Evolutionary conservation across 2,329 filamentous ascomycete species (phyloP), one percentile per base, ranked within the genome.

Genomic region (Fusarium algeriense): DNA sequence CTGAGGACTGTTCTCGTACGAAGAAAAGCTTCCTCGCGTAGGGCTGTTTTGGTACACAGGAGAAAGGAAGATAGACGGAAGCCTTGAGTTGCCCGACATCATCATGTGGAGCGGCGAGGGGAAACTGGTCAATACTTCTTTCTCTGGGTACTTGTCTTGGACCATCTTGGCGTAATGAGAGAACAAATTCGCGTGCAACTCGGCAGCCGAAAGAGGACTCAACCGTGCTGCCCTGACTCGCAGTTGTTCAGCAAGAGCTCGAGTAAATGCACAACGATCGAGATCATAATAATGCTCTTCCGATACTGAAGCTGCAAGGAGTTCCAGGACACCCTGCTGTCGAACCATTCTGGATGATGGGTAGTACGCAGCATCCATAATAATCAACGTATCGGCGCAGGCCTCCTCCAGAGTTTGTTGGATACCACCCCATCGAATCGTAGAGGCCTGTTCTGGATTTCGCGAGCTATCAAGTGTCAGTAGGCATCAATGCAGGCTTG

Each of bases 351-450:
- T 85, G 4, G 85, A 84, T 12, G 86, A 86, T 2, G 87, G 86
- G 56, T 86, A 89, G 74, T 88, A 89, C 0, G 86, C 85, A 9
- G 87, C 84, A 76, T 90, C 88, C 86, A 90, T 87, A 37, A 90
- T 80, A 60, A 90, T 83, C 23, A 90, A 80, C 7, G 85, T 87
- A 74, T 90, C 88, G 6, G 87, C 84, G 34, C 81, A 81, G 4
- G 87, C 85, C 64, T 88, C 85, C 75, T 90, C 88, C 11, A 90
- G 80, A 19, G 85, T 84, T 65, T 86, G 85, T 74, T 89, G 87
- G 40, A 90, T 85, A 23, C 84, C 84, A 64, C 82, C 86, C 88
- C 88, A 90, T 50, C 86, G 80, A 50, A 89, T 86, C 9, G 81
- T 83, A 26, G 83, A 83, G 7, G 83, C 81, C 56, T 82, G 82